A percentile compares a stretch with the other conserved stretches of the same genome.
phyloP scores from a whole-genome alignment of 2,329 filamentous ascomycete species.

The Teratosphaeriaceae sp. region DNA sequence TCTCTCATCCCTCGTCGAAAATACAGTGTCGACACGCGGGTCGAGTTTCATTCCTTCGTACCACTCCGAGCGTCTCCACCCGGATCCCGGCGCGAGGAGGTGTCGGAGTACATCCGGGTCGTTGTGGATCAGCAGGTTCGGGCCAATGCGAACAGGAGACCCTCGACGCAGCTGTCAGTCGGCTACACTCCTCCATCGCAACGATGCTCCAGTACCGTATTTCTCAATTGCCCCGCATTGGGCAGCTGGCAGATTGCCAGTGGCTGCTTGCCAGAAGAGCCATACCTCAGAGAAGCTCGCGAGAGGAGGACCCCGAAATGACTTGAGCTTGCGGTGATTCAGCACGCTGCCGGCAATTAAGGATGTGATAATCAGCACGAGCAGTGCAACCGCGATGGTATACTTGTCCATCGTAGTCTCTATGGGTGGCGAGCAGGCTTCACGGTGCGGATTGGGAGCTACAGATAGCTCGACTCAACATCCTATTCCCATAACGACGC shows the following conservation, averaged over 20 bases:
- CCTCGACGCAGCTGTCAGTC: slow-evolving; percentile 21
- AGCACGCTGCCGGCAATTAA: slow-evolving; percentile 13
- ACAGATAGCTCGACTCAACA: no score
- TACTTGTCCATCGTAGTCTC: no score
- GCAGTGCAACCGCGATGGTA: not conserved
- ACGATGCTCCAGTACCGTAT: slow-evolving; percentile 17
- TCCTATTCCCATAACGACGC: no score
- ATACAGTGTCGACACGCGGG: slow-evolving; percentile 48
- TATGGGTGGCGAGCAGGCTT: no score
- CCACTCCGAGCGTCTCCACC: slow-evolving; percentile 32
- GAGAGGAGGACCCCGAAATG: slow-evolving; percentile 23
- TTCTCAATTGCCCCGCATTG: slow-evolving; percentile 18
- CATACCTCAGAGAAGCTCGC: slow-evolving; percentile 19
- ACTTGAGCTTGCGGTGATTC: slow-evolving; percentile 20
- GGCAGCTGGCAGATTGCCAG: slow-evolving; percentile 14
- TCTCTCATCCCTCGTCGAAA: slow-evolving; percentile 44
- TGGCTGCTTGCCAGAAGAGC: slow-evolving; percentile 23
- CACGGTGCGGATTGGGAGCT: no score
- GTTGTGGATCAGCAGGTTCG: slow-evolving; percentile 44
- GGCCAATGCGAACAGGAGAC: slow-evolving; percentile 40
- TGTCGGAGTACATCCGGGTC: slow-evolving; percentile 43
- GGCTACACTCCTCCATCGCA: slow-evolving; percentile 1
- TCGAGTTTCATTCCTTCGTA: slow-evolving; percentile 48
- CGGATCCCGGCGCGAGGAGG: slow-evolving; percentile 34
- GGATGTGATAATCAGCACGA: slow-evolving; percentile 11